Conservation (phyloP, 176 grass and related monocot genomes). For the Guadua angustifolia region DNA sequence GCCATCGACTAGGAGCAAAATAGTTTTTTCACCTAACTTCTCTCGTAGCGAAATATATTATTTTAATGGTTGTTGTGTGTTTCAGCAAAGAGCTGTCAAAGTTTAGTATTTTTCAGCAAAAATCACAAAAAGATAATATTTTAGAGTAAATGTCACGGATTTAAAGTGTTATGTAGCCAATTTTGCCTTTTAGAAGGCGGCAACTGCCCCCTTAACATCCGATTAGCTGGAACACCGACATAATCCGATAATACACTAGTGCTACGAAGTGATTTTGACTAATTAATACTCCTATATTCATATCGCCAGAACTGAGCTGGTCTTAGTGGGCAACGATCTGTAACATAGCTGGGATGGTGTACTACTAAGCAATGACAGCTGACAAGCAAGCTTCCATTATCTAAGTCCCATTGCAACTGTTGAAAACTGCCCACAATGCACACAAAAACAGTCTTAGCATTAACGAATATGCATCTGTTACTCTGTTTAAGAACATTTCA, state of each 20-base stretch:
- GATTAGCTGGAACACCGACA: conserved; percentile 28
- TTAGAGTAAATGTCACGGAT: no score
- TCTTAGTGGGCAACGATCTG: conserved; percentile 32
- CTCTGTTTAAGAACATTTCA: neutral
- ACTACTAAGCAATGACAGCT: conserved; percentile 19
- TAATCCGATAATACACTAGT: conserved; percentile 12
- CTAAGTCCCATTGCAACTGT: neutral
- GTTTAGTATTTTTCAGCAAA: no score
- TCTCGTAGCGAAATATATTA: no score
- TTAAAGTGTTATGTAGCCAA: no score
- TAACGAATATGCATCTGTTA: neutral
- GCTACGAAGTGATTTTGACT: neutral
- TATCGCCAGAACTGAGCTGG: neutral
- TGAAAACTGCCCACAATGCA: neutral
- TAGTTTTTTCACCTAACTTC: no score
- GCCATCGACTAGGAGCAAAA: no score
- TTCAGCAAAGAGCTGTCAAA: no score
- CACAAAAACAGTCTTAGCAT: neutral
- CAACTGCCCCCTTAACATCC: conserved; percentile 15
- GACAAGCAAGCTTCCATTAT: conserved; percentile 8
- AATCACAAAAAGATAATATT: no score
- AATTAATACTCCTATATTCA: neutral
- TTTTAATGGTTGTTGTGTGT: no score
- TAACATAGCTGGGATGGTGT: neutral
- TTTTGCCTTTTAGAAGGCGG: neutral